Evolutionary conservation across 108 stramenopile species (phyloP).

Genomic region (Fragilaria radians): DNA sequence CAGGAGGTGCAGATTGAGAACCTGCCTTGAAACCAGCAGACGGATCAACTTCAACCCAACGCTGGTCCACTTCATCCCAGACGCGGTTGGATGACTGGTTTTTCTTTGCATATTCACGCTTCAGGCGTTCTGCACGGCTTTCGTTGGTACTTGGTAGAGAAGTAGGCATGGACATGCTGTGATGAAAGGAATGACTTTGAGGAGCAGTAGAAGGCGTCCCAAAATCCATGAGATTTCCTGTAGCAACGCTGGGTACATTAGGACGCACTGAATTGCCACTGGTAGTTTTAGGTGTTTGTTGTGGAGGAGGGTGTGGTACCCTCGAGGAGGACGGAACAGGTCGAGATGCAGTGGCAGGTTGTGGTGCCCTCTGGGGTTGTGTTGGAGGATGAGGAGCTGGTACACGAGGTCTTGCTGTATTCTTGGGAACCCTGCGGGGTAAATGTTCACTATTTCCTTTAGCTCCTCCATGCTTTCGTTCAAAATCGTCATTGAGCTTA

Average conservation of each 20-base stretch:
- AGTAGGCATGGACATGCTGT: slow-evolving; percentile 49
- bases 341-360: slow-evolving; percentile 4
- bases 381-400: slow-evolving; percentile 1
- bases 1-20: slow-evolving; percentile 21
- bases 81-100: slow-evolving; percentile 45
- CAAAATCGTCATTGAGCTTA: slow-evolving; percentile 43
- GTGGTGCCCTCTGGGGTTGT: slow-evolving; percentile 7
- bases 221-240: slow-evolving; percentile 69
- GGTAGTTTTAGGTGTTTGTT: slow-evolving; percentile 11
- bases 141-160: slow-evolving; percentile 35
- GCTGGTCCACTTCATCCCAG: slow-evolving; percentile 88
- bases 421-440: slow-evolving; percentile 12
- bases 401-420: slow-evolving; percentile 11
- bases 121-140: slow-evolving; percentile 64
- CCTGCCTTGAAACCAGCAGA: slow-evolving; percentile 35
- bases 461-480: slow-evolving; percentile 26
- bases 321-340: slow-evolving; percentile 2
- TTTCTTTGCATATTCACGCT: slow-evolving; percentile 64
- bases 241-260: no score
- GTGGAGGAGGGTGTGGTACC: slow-evolving; percentile 1
- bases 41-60: slow-evolving; percentile 82
- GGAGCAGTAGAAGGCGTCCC: slow-evolving; percentile 28
- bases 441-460: slow-evolving; percentile 9
- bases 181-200: slow-evolving; percentile 27
- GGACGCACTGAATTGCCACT: no score